phyloP scores from a whole-genome alignment of 1,284 basidiomycete species.

The Ustilago curta region DNA sequence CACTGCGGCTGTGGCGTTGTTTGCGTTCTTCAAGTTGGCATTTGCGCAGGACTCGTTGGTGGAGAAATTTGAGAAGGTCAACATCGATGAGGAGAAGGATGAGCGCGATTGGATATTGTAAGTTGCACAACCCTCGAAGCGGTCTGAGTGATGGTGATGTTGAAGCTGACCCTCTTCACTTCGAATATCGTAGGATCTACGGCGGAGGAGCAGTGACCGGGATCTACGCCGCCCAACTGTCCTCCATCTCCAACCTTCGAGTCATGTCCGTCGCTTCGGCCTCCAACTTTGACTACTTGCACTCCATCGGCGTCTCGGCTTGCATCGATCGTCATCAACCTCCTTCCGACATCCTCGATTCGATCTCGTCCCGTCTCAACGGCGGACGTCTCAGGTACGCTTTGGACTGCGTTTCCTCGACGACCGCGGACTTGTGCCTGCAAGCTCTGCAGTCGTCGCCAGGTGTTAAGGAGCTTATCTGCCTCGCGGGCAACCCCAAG shows the following conservation, averaged over 20 bases:
- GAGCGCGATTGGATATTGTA: constrained; percentile 47
- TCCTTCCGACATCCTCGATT: constrained; percentile 18
- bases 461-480: constrained; percentile 38
- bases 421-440: constrained; percentile 45
- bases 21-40: constrained; percentile 53
- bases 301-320: constrained; percentile 36
- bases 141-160: not conserved
- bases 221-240: constrained; percentile 59
- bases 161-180: not conserved
- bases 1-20: constrained; percentile 64
- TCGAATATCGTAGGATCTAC: constrained; percentile 37
- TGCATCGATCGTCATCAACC: constrained; percentile 54
- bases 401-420: constrained; percentile 58
- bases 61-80: not conserved
- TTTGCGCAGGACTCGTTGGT: not conserved
- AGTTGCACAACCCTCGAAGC: constrained; percentile 3
- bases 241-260: constrained; percentile 36
- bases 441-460: constrained; percentile 12
- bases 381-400: constrained; percentile 42
- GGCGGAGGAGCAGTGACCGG: constrained; percentile 63
- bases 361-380: constrained; percentile 19
- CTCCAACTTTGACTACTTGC: constrained; percentile 52
- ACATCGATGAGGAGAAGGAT: not conserved
- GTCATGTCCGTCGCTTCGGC: constrained; percentile 54
- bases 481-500: constrained; percentile 60